Evolutionary conservation across 192 early-diverging fungal genomes (phyloP), one percentile per base, ranked within the genome.

Genomic region (Anaeromyces robustus): DNA sequence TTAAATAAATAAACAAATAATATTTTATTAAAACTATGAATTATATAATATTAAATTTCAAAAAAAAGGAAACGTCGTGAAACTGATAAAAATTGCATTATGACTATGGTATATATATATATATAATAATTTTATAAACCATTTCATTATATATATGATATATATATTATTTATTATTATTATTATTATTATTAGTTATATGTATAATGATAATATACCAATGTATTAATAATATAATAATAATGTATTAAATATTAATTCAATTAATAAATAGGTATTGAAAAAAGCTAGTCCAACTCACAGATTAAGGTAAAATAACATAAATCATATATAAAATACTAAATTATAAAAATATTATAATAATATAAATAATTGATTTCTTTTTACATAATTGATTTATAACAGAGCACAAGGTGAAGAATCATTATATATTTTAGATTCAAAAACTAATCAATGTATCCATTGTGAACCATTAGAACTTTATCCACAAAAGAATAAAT

Each of bases 371-470:
- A n/a, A n/a, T n/a, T n/a, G n/a, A n/a, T n/a, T n/a, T n/a, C n/a
- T n/a, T n/a, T n/a, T n/a, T n/a, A n/a, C n/a, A n/a, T 12, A 14
- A 39, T 39, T 39, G 13, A 7, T 39, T 28, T 68, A n/a, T 11
- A 29, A 41, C 82, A 89, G 88, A 82, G 85, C 92, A 77, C 87
- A 84, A 30, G 93, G 90, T 34, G 90, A 89, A 85, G 92, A 92
- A 85, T 91, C 92, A 28, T 86, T 98, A 59, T 97, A 95, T 85
- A 92, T 96, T n/a, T 83, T 97, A 34, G 93, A 98, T 77, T 89
- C 90, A 18, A 83, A 83, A 30, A 92, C 92, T 17, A 88, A 90
- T 81, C 91, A 94, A 89, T 96, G 95, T 81, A 80, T 97, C 29
- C 92, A 93, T 34, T 95, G 94, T 84, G 92, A 95, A 81, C 86